Evolutionary conservation across 139 green algal genomes (phyloP).

Genomic region (Nannochloris sp.): DNA sequence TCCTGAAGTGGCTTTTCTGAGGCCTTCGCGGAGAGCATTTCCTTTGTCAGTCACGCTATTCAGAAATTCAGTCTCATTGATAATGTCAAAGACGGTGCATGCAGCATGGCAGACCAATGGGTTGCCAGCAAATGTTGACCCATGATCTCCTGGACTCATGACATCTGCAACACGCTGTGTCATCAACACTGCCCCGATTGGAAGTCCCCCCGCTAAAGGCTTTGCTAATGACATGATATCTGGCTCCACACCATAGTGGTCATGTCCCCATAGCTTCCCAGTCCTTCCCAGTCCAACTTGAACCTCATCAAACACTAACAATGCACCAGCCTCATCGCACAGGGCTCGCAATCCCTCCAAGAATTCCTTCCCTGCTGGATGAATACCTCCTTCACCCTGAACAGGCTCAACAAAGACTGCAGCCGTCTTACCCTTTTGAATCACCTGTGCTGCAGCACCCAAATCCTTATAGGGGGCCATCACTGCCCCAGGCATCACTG

Average conservation of each 20-base stretch:
- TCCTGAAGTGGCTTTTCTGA: constrained; percentile 50
- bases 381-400: constrained; percentile 48
- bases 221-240: constrained; percentile 98
- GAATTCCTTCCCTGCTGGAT: constrained; percentile 38
- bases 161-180: constrained; percentile 83
- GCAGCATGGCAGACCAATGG: constrained; percentile 83
- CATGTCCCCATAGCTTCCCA: constrained; percentile 87
- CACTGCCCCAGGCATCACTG: constrained; percentile 73
- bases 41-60: constrained; percentile 63
- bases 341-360: constrained; percentile 72
- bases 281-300: constrained; percentile 75
- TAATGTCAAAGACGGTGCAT: constrained; percentile 71
- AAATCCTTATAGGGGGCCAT: constrained; percentile 56
- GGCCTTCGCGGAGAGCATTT: constrained; percentile 55
- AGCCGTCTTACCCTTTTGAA: constrained; percentile 66
- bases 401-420: constrained; percentile 97
- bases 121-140: constrained; percentile 95
- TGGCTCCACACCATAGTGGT: constrained; percentile 79
- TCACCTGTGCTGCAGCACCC: constrained; percentile 41
- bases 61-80: constrained; percentile 78
- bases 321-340: constrained; percentile 85
- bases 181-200: constrained; percentile 90
- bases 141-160: constrained; percentile 90
- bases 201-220: constrained; percentile 90
- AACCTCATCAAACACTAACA: constrained; percentile 97